Conservation (phyloP, 768 basidiomycete genomes). For the Collybiopsis luxurians region DNA sequence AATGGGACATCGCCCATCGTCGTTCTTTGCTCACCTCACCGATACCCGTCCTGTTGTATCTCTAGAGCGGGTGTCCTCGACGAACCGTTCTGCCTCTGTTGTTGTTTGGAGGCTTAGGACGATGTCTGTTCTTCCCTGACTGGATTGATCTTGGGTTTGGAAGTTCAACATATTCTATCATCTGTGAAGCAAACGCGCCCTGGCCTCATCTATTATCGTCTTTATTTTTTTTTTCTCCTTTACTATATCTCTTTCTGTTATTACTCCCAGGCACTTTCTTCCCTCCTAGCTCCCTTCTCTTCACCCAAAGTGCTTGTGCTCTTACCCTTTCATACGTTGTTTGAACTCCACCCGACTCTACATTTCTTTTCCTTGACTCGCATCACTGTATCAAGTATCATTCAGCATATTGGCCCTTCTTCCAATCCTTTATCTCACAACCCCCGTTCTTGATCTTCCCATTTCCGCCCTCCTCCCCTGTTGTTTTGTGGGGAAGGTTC, state of each 20-base stretch:
- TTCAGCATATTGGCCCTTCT: conserved; percentile 5
- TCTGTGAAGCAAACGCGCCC: not conserved
- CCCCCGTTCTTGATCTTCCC: not conserved
- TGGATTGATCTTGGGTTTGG: conserved; percentile 1
- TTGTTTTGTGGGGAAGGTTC: not conserved
- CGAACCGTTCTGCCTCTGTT: not conserved
- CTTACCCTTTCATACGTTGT: conserved; percentile 9
- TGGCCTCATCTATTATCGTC: not conserved
- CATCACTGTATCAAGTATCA: conserved; percentile 10
- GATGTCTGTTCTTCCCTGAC: not conserved
- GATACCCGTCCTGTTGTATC: not conserved
- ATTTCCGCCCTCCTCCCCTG: not conserved
- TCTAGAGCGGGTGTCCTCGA: not conserved
- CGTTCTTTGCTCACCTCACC: not conserved
- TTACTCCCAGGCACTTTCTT: conserved; percentile 1
- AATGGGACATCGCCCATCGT: not conserved
- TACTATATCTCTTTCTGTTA: conserved; percentile 12
- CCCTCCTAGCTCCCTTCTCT: not conserved
- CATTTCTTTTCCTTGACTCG: not conserved
- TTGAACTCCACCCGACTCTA: not conserved
- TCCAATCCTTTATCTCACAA: conserved; percentile 1
- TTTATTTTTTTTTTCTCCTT: not conserved
- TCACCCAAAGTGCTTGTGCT: conserved; percentile 3
- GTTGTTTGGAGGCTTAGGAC: not conserved
- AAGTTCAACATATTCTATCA: conserved; percentile 2